A percentile compares a stretch with the other conserved stretches of the same genome.
These are phyloP conservation scores for Spongiforma sp. DNA, from an alignment of 1,284 basidiomycete species.

Conservation along the genomic window DNA sequence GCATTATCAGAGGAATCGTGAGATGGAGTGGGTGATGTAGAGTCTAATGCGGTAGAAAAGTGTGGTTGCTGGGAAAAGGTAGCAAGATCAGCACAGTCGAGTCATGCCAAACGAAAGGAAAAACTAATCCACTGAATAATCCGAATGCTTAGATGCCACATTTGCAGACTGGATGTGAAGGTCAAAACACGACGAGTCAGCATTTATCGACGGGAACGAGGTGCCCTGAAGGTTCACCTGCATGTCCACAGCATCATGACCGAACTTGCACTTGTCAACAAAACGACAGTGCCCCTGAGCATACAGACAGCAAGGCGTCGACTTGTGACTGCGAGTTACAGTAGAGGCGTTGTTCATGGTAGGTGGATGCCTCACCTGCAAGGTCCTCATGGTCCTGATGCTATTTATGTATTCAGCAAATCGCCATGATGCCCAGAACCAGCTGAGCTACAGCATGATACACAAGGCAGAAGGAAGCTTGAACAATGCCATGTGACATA, in stretches of 20 bases:
- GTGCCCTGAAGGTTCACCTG: background rate
- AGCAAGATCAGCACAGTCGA: background rate
- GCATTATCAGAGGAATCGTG: slow-evolving; percentile 19
- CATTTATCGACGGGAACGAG: background rate
- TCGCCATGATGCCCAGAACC: no score
- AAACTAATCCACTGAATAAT: background rate
- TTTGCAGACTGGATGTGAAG: background rate
- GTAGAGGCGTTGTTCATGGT: no score
- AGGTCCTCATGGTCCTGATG: no score
- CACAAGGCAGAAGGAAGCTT: no score
- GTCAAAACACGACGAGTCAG: background rate
- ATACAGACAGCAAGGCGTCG: background rate
- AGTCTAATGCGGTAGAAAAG: background rate
- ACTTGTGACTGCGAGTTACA: background rate
- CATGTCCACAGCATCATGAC: background rate
- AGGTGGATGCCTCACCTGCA: no score
- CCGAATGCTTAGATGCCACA: background rate
- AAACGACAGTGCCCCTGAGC: background rate
- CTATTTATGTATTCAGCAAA: no score
- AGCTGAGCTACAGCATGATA: no score
- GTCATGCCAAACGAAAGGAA: background rate
- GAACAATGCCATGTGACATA: no score
- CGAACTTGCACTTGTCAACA: background rate
- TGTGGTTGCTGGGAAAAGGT: background rate
- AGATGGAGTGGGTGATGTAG: background rate